Evolutionary conservation across 2,329 filamentous ascomycete species (phyloP).

Genomic region (Fonsecaea erecta): DNA sequence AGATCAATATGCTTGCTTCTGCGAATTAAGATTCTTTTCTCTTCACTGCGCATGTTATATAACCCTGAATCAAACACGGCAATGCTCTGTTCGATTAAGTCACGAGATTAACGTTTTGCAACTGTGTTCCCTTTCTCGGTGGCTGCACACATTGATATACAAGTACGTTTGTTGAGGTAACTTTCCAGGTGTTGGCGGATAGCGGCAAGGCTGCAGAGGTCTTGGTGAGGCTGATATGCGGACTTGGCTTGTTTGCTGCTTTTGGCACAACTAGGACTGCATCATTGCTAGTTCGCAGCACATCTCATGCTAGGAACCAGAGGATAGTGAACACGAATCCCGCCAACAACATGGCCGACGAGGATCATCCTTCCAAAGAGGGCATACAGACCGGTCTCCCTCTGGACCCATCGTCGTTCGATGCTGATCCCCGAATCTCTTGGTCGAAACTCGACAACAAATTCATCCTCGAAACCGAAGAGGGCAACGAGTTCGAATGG

Average conservation of each 20-base stretch:
- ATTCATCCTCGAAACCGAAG: conserved; percentile 81
- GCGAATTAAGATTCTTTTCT: too few relatives aligned
- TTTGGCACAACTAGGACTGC: background rate
- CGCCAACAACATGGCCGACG: conserved; percentile 25
- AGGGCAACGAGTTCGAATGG: conserved; percentile 85
- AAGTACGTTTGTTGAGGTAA: background rate
- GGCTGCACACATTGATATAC: too few relatives aligned
- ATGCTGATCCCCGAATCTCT: conserved; percentile 78
- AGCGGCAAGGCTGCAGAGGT: background rate
- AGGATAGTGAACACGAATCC: background rate
- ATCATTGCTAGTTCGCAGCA: background rate
- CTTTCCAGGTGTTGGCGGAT: background rate
- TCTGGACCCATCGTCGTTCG: conserved; percentile 68
- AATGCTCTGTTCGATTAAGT: too few relatives aligned
- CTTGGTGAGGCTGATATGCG: background rate
- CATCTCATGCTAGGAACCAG: background rate
- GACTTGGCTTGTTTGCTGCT: conserved; percentile 2
- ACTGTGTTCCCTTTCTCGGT: too few relatives aligned
- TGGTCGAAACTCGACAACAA: conserved; percentile 83
- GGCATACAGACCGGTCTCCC: conserved; percentile 49
- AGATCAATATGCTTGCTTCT: too few relatives aligned
- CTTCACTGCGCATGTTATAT: too few relatives aligned
- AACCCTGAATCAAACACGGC: too few relatives aligned
- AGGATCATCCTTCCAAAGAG: conserved; percentile 22
- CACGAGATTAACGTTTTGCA: too few relatives aligned